Evolutionary conservation across 2,329 filamentous ascomycete genomes (phyloP), one percentile per base, ranked within the genome.

Genomic region (Akanthomyces lecanii): DNA sequence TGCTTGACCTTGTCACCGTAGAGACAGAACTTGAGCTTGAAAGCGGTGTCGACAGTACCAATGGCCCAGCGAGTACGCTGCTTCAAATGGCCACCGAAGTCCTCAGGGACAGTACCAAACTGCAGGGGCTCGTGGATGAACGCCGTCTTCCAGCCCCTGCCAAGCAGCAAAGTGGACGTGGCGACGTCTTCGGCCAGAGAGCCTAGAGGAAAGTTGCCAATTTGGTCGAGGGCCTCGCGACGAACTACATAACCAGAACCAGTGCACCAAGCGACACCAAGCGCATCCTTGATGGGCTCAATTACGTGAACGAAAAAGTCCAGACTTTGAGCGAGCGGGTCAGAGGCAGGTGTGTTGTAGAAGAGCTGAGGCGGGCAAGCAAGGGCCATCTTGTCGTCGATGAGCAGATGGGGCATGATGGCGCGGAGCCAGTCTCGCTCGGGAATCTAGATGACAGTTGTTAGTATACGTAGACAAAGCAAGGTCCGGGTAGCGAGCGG

Each of bases 291-390:
- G 72, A 81, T 79, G 38, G 78, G 78, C 69, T 81, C 78, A 45
- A 80, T 79, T 36, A 81, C 72, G 70, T 85, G 82, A 11, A 84
- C 82, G 70, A 87, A 86, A 65, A 82, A 81, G 68, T 85, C 81
- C 50, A 86, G 77, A 69, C 79, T 82, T 70, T 86, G 84, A 1
- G 79, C 78, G 7, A 88, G 78, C 16, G 84, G 83, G 61, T 88
- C 86, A 6, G 81, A 80, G 0, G 73, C 73, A 5, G 85, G 85
- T 4, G 83, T 80, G 69, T 88, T 87, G 76, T 87, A 87, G 73
- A 87, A 88, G 4, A 85, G 78, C 75, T 87, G 84, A 14, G 83
- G 82, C 30, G 84, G 83, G 68, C 83, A 86, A n/a, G 81, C 83
- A 55, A 86, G 76, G 55, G 82, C 83, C 76, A 85, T 77, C 70